Evolutionary conservation across 768 basidiomycete species (phyloP).

Genomic region (Lactarius trivialis): DNA sequence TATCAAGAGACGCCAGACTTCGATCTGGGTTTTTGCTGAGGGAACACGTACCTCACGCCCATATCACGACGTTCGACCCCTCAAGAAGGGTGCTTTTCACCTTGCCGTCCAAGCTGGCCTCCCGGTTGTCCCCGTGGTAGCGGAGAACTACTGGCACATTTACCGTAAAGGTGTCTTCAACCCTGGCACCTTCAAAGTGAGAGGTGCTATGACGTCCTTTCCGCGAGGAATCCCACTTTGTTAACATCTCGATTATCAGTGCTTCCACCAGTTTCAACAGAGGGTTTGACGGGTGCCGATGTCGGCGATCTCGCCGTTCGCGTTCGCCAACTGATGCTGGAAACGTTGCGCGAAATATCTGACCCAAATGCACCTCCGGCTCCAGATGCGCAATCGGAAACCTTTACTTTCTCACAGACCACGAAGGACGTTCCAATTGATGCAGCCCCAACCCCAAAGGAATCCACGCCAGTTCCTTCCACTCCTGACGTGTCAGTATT

Average conservation of each 20-base stretch:
- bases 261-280: constrained; percentile 81
- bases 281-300: constrained; percentile 62
- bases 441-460: not conserved
- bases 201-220: constrained; percentile 46
- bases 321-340: constrained; percentile 76
- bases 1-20: constrained; percentile 65
- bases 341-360: constrained; percentile 72
- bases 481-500: not conserved
- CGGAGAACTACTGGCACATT: constrained; percentile 88
- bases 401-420: not conserved
- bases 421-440: not conserved
- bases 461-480: constrained; percentile 11
- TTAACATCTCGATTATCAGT: constrained; percentile 43
- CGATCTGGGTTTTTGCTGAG: constrained; percentile 94
- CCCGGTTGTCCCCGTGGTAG: constrained; percentile 86
- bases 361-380: constrained; percentile 35
- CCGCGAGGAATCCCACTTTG: not conserved
- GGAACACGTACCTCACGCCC: constrained; percentile 78
- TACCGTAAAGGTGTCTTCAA: constrained; percentile 77
- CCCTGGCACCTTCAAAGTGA: constrained; percentile 68
- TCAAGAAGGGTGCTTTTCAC: constrained; percentile 99
- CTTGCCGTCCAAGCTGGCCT: constrained; percentile 86
- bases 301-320: constrained; percentile 57
- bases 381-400: not conserved
- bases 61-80: constrained; percentile 63